These are phyloP conservation scores for Cicer bijugum DNA, from an alignment of 306 rosid genomes.

Conservation along the genomic window DNA sequence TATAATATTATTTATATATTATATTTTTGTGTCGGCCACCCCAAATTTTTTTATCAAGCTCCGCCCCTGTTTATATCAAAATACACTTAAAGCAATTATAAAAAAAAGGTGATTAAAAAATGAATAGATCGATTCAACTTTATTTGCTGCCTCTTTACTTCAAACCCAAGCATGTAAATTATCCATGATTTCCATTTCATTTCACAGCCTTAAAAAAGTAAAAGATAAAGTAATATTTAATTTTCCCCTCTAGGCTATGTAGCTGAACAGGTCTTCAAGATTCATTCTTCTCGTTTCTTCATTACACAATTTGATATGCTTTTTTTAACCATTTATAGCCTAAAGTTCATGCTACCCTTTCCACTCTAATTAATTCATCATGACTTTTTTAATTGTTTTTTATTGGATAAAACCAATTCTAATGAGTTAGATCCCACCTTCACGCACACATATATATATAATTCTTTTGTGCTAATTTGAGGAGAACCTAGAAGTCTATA, in stretches of 20 bases:
- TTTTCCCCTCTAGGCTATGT: neutral
- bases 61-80: no score
- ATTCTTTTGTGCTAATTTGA: neutral
- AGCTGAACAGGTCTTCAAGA: slow-evolving; percentile 15
- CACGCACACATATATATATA: neutral
- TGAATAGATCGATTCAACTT: neutral
- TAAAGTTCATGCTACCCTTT: neutral
- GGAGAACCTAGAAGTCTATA: slow-evolving; percentile 21
- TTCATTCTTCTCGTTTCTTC: slow-evolving; percentile 24
- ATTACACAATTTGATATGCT: slow-evolving; percentile 25
- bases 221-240: slow-evolving; percentile 37
- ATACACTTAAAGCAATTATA: neutral
- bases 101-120: neutral
- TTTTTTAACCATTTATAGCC: neutral
- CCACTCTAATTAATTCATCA: neutral
- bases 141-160: slow-evolving; percentile 44
- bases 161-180: slow-evolving; percentile 44
- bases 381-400: slow-evolving; percentile 5
- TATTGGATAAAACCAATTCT: slow-evolving; percentile 8
- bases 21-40: no score
- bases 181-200: slow-evolving; percentile 11
- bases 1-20: no score
- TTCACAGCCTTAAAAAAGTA: slow-evolving; percentile 38
- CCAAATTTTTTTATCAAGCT: no score
- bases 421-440: neutral